Conservation (phyloP, 768 basidiomycete species). For the Butyriboletus loyo region DNA sequence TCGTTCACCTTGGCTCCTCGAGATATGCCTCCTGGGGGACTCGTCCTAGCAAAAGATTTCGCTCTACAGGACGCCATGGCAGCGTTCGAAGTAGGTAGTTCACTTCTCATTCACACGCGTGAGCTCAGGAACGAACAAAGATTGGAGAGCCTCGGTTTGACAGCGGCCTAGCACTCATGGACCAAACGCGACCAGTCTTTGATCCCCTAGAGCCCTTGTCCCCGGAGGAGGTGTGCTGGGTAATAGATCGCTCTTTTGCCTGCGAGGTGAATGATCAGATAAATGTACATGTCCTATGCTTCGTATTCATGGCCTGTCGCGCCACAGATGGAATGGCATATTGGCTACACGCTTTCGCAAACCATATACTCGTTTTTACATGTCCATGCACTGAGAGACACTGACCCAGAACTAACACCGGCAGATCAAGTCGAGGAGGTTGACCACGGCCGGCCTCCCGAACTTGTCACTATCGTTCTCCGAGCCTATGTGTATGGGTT, state of each 20-base stretch:
- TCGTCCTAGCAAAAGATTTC: slow-evolving; percentile 68
- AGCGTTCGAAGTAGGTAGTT: slow-evolving; percentile 69
- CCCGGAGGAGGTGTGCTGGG: slow-evolving; percentile 85
- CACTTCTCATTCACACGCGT: slow-evolving; percentile 1
- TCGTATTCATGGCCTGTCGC: slow-evolving; percentile 14
- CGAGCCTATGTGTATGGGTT: slow-evolving; percentile 63
- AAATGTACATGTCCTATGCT: slow-evolving; percentile 3
- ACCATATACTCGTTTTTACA: slow-evolving; percentile 80
- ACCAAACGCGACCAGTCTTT: slow-evolving; percentile 49
- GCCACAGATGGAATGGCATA: slow-evolving; percentile 81
- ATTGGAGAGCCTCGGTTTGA: slow-evolving; percentile 90
- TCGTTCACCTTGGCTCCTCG: slow-evolving; percentile 18
- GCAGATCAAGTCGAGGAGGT: slow-evolving; percentile 14
- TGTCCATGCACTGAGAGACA: slow-evolving; percentile 58
- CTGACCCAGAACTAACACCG: slow-evolving; percentile 54
- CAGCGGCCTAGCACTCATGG: slow-evolving; percentile 58
- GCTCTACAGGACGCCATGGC: slow-evolving; percentile 90
- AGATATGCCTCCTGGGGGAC: slow-evolving; percentile 63
- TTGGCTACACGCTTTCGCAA: slow-evolving; percentile 80
- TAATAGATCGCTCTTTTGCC: slow-evolving; percentile 72
- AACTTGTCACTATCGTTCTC: slow-evolving; percentile 67
- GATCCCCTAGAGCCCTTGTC: slow-evolving; percentile 60
- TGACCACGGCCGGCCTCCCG: slow-evolving; percentile 51
- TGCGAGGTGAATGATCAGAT: slow-evolving; percentile 61
- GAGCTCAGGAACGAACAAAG: slow-evolving; percentile 44